Base-by-base conservation (phyloP, 306 rosid species). In the Lagenaria siceraria region DNA sequence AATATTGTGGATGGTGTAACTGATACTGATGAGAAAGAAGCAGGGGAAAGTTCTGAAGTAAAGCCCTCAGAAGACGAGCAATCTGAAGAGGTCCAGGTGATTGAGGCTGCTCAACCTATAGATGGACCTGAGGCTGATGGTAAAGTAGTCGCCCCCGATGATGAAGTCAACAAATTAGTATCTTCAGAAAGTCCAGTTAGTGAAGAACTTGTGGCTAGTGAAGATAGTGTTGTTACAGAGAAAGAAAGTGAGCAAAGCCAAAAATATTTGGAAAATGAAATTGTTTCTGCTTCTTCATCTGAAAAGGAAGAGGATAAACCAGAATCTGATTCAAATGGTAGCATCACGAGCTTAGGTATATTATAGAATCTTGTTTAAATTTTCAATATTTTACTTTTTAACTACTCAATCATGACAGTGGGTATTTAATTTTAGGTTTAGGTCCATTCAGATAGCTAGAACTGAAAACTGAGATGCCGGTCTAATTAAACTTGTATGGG, bases 231-330 rank as follows among this genome's bases (percentile, higher is more conserved):
- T 49, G 75, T 49, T 65, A 36, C 80, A 35, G 80, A 46, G 3
- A 87, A 84, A 78, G 90, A 82, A n/a, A 85, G 85, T 60, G 77
- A 74, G 40, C 81, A 83, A 71, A 58, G 81, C 62, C 82, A 86
- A 79, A 70, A 71, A 51, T 80, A 80, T 35, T 78, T 76, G 65
- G 87, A 75, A 76, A 85, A 84, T 27, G 81, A 86, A 75, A 12
- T 72, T 81, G 76, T 80, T 15, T 75, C 88, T 65, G 63, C 87
- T 69, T 80, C 82, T 18, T 74, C 66, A 59, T 54, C 84, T 38
- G 87, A 77, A 38, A 79, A 76, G 48, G 83, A 83, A 77, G 90
- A 48, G 14, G 83, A 62, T 70, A 87, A 75, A 75, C 80, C 85
- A 68, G 73, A 75, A 79, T 77, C 89, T 62, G 87, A 81, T 60